Conservation (phyloP, 208 protist species). For the Trypanosoma rangeli region DNA sequence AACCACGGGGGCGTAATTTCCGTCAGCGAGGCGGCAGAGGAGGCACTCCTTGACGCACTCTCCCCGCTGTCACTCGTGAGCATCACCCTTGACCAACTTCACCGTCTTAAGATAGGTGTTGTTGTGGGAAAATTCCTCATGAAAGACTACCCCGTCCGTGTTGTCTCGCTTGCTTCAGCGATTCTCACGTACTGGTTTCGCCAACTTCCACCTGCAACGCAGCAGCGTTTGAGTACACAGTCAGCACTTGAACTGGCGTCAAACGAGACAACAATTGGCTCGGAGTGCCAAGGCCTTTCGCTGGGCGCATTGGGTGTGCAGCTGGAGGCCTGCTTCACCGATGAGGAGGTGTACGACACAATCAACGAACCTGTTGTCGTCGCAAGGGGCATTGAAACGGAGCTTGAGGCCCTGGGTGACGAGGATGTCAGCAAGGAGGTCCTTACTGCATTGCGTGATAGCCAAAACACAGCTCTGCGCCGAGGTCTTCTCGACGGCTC, state of each 20-base stretch:
- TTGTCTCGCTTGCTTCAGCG: conserved; percentile 50
- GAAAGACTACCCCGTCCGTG: conserved; percentile 33
- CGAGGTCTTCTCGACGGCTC: conserved; percentile 49
- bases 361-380: conserved; percentile 3
- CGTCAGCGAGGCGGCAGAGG: conserved; percentile 23
- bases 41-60: conserved; percentile 41
- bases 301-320: conserved; percentile 62
- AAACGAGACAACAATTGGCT: conserved; percentile 42
- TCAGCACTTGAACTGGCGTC: conserved; percentile 53
- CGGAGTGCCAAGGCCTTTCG: conserved; percentile 21
- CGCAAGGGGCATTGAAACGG: conserved; percentile 31
- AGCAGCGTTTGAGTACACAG: conserved; percentile 37
- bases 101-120: conserved; percentile 50
- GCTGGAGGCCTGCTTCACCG: conserved; percentile 62
- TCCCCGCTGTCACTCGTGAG: conserved; percentile 36
- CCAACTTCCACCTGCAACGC: conserved; percentile 40
- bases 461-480: conserved; percentile 42
- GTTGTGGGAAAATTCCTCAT: conserved; percentile 56
- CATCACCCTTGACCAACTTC: conserved; percentile 67
- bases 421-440: conserved; percentile 41
- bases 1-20: neutral
- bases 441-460: conserved; percentile 33
- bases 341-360: conserved; percentile 50
- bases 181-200: conserved; percentile 80
- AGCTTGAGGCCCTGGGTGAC: conserved; percentile 29